Evolutionary conservation across 495 filamentous ascomycete genomes (phyloP).

Genomic region (Lindgomyces ingoldianus): DNA sequence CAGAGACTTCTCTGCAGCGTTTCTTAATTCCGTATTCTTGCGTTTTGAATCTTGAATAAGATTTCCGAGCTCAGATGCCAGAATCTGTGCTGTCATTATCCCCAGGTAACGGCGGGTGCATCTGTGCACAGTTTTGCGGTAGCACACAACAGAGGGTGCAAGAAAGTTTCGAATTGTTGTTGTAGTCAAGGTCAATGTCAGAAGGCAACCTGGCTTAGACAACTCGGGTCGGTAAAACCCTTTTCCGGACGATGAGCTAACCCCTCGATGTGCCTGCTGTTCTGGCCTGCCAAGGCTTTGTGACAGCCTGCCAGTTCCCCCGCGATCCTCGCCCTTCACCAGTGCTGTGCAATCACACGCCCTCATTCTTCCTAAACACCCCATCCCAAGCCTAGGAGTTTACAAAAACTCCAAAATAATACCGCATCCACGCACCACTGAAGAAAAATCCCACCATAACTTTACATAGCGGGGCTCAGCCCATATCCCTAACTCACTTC

Average conservation of each 20-base stretch:
- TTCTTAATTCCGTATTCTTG: slow-evolving; percentile 84
- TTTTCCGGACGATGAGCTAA: background rate
- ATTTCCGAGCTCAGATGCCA: slow-evolving; percentile 85
- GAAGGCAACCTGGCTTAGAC: slow-evolving; percentile 11
- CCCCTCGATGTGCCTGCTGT: background rate
- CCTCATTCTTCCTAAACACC: background rate
- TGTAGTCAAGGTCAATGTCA: slow-evolving; percentile 11
- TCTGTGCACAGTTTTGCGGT: slow-evolving; percentile 13
- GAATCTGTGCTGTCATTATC: slow-evolving; percentile 97
- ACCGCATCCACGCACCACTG: background rate
- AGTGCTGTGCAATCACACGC: background rate
- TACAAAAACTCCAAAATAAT: background rate
- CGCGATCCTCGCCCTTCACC: background rate
- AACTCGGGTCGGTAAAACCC: background rate
- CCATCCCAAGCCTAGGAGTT: background rate
- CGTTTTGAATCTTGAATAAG: slow-evolving; percentile 94
- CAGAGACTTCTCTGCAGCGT: slow-evolving; percentile 90
- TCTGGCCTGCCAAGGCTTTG: slow-evolving; percentile 4
- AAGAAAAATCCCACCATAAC: background rate
- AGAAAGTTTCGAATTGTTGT: background rate
- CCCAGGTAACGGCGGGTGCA: slow-evolving; percentile 41
- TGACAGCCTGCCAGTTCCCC: background rate
- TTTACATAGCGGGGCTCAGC: slow-evolving; percentile 18
- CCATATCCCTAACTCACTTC: background rate
- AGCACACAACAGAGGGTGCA: background rate